Base-by-base conservation (phyloP, 2,329 filamentous ascomycete genomes). In the Exserohilum turcica region DNA sequence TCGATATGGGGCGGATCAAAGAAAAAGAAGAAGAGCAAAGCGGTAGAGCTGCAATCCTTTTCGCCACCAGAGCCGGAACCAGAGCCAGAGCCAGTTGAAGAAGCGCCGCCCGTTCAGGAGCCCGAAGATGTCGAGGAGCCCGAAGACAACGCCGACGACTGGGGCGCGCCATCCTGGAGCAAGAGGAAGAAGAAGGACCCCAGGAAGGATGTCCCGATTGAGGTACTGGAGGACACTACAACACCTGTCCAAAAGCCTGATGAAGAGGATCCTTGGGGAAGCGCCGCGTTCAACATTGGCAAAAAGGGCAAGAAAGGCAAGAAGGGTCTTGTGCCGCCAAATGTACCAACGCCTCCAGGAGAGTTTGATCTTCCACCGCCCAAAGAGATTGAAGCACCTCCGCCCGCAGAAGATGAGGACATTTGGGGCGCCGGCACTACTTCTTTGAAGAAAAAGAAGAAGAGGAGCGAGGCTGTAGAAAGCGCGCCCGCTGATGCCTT, bases 291-390 rank as follows among this genome's bases (percentile, higher is more conserved):
- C 54, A 74, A 72, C 43, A 73, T 76, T 19, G 75, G 78, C 9
- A 84, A 84, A 64, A 84, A 84, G 56, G 67, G 76, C 40, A 84
- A 84, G 73, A 84, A 84, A 68, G 73, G 75, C 37, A 82, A 79
- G 64, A 84, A 83, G 63, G 73, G 76, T 12, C 79, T 83, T 52
- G 73, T 82, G 38, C 75, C 76, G 53, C 76, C 78, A 31, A 73
- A 80, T 59, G 76, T 82, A 56, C 78, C 76, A 50, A 74, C 78
- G 21, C 76, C 80, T 55, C 77, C 79, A 49, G 77, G 78, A 51
- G 78, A 78, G 27, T 57, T 59, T 21, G 67, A 68, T 18, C 43
- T 72, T 27, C 69, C 70, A 6, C 82, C 82, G 0, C 82, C 84
- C 0, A 82, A 84, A 35, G 77, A 81, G 56, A 84, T 88, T 10